Evolutionary conservation across 176 grass and related monocot species (phyloP).

Genomic region (Aegilops umbellulata): DNA sequence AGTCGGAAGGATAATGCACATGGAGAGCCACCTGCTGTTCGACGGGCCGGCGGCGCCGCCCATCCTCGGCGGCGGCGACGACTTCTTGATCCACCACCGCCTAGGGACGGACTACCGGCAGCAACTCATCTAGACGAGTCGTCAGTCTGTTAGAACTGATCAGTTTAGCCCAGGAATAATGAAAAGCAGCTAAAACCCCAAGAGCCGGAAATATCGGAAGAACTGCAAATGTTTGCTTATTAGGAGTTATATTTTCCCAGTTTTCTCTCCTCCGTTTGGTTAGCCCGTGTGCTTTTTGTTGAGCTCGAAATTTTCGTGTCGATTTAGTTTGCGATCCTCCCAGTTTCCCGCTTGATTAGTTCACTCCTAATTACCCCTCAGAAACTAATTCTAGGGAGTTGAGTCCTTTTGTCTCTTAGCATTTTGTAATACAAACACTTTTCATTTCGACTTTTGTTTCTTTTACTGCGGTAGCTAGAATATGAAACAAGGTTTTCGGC

Average conservation of each 20-base stretch:
- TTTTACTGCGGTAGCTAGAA: background rate
- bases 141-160: constrained; percentile 32
- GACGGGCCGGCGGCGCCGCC: constrained; percentile 14
- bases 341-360: background rate
- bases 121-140: constrained; percentile 67
- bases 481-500: background rate
- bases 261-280: constrained; percentile 7
- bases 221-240: constrained; percentile 36
- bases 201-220: background rate
- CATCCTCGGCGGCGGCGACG: constrained; percentile 26
- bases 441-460: background rate
- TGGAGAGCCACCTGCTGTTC: constrained; percentile 37
- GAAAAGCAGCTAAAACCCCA: constrained; percentile 38
- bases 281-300: constrained; percentile 26
- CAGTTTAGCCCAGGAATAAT: constrained; percentile 60
- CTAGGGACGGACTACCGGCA: constrained; percentile 56
- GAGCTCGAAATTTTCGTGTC: constrained; percentile 59
- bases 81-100: constrained; percentile 73
- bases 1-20: constrained; percentile 20
- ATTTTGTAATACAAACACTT: constrained; percentile 28
- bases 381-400: constrained; percentile 37
- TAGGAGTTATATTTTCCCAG: constrained; percentile 29
- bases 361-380: background rate
- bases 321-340: constrained; percentile 19
- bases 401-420: constrained; percentile 19